Percentiles rank a stretch among this genome's conserved stretches.
Evolutionary conservation across 225 moss, liverwort and hornwort species (phyloP).

Genomic region (Physcomitrellopsis africana): DNA sequence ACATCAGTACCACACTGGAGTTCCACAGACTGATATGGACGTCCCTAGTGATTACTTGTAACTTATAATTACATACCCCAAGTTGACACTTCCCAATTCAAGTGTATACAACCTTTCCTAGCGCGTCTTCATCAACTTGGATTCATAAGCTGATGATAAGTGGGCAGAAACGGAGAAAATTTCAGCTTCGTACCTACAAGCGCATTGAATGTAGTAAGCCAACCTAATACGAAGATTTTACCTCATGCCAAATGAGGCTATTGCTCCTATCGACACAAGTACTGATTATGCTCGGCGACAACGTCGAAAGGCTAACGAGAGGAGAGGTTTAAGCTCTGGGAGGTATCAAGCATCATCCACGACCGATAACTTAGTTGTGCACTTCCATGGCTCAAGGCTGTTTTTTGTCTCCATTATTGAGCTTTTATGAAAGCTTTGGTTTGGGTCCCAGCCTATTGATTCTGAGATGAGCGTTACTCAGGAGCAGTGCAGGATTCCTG

Average conservation of each 20-base stretch:
- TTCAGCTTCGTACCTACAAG: neutral
- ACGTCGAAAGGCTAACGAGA: slow-evolving; percentile 1
- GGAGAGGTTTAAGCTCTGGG: neutral
- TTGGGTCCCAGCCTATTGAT: neutral
- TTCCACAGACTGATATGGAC: slow-evolving; percentile 29
- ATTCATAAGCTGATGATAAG: neutral
- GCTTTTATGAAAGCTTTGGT: slow-evolving; percentile 27
- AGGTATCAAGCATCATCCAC: neutral
- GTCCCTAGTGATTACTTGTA: slow-evolving; percentile 35
- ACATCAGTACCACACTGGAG: slow-evolving; percentile 37
- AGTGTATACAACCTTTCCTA: slow-evolving; percentile 9
- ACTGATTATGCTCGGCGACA: neutral
- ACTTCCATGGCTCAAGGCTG: slow-evolving; percentile 12
- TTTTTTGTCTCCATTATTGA: neutral
- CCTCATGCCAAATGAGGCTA: neutral
- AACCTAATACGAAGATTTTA: neutral
- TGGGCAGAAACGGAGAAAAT: neutral
- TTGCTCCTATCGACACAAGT: slow-evolving; percentile 17
- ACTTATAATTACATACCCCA: neutral
- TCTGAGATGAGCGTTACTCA: neutral
- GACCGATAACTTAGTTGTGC: neutral
- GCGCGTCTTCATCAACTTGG: slow-evolving; percentile 11
- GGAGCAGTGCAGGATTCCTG: too few relatives aligned
- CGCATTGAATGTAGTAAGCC: slow-evolving; percentile 3
- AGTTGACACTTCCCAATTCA: neutral